These are phyloP conservation scores for Blastocystis sp. DNA, from an alignment of 352 stramenopile species.

Conservation along the genomic window DNA sequence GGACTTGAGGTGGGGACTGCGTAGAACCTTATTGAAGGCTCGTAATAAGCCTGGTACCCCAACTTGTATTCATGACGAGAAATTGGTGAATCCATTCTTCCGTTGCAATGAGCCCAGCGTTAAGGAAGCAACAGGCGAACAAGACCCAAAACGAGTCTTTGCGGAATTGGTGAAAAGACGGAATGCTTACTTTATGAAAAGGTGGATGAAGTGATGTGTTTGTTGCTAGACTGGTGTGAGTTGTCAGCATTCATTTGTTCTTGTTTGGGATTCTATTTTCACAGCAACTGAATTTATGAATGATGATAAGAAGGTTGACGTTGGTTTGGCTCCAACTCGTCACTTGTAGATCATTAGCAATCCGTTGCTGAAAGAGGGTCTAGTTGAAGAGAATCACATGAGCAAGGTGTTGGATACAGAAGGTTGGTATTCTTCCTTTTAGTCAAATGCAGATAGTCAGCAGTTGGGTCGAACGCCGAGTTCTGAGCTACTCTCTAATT, in stretches of 20 bases:
- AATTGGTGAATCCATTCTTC: constrained; percentile 67
- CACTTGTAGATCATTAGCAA: constrained; percentile 6
- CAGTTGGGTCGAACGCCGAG: background rate
- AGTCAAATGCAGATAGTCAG: background rate
- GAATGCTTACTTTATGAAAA: constrained; percentile 38
- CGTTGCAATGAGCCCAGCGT: constrained; percentile 16
- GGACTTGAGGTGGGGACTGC: background rate
- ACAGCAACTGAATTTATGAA: too few species aligned
- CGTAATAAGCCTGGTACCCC: constrained; percentile 29
- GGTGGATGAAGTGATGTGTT: constrained; percentile 47
- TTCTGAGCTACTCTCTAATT: background rate
- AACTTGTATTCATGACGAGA: constrained; percentile 63
- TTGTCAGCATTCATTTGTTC: background rate
- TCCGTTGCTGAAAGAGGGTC: background rate
- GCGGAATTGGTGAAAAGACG: constrained; percentile 22
- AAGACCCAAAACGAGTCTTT: constrained; percentile 34
- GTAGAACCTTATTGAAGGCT: constrained; percentile 33
- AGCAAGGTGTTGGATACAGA: background rate
- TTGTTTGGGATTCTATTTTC: too few species aligned
- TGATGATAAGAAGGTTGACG: too few species aligned
- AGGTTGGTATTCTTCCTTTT: background rate
- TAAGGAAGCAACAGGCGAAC: constrained; percentile 13
- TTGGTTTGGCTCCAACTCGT: too few species aligned
- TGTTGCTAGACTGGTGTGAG: background rate
- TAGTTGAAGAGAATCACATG: background rate